Base-by-base conservation (phyloP, 768 basidiomycete species). In the Punctularia strigosozonata region DNA sequence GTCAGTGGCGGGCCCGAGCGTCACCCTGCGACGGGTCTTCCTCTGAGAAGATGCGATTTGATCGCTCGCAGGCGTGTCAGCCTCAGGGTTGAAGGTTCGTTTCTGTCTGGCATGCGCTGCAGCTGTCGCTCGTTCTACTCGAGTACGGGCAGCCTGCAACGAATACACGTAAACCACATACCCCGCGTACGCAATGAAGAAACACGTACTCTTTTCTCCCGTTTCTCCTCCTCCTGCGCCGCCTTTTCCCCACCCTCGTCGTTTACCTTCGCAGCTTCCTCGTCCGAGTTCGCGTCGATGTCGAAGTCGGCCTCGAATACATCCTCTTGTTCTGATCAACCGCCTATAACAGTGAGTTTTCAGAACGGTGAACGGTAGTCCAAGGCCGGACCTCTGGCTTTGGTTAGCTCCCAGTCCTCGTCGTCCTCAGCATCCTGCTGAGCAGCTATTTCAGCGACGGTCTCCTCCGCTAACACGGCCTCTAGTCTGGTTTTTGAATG, bases 281-380 rank as follows among this genome's bases (percentile, higher is more conserved):
- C 85, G 42, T 89, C 87, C 0, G 87, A 89, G 46, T 80, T 84
- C 45, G n/a, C n/a, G n/a, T n/a, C n/a, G n/a, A n/a, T n/a, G n/a
- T 77, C 82, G 50, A 91, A 90, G 54, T 90, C 87, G 7, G 81
- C 84, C 46, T 71, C 85, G 43, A 87, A 85, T 6, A 80, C 54
- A 50, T 89, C 86, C 46, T 83, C 77, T 54, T 91, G 87, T 37
- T 84, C 87, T 86, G 50, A 34, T 35, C 15, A 34, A 12, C 31
- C 22, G 38, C 3, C 18, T 5, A 28, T 4, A 15, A 20, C 17
- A 31, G 2, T 18, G 25, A 24, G 13, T 14, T 5, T 4, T 23
- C 14, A 5, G 37, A n/a, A n/a, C n/a, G n/a, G n/a, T n/a, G 4
- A 12, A n/a, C 4, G 10, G 12, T 17, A 35, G 6, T 28, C 4